Evolutionary conservation across 352 stramenopile genomes (phyloP), one percentile per base, ranked within the genome.

Genomic region (Plasmopara viticola): DNA sequence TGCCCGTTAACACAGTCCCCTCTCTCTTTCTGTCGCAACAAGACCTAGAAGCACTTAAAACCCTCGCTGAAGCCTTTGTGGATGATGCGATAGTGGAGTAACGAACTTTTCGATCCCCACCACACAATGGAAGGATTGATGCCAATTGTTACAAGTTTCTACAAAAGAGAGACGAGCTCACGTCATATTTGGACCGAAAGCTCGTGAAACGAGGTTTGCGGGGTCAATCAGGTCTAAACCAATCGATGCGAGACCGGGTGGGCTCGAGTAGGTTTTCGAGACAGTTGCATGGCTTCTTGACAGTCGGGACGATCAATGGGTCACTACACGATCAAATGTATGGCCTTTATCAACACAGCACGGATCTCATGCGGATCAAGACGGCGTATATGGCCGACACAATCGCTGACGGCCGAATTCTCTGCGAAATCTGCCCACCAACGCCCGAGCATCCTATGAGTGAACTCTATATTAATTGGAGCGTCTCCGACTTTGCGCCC

Each of bases 51-150:
- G 63, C 66, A 29, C 62, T 84, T 29, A 62, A 58, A 5, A 55
- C 56, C 14, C 44, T 80, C 39, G 70, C 61, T 0, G 44, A 58
- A 25, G 54, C 61, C 2, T 71, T 86, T 33, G 60, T 87, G 15
- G 56, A 65, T 40, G 67, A 81, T 13, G 64, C 72, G 0, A 30
- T 86, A 34, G 41, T 51, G n/a, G 59, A 84, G 41, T 86, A 84
- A 55, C 57, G 66, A 8, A 52, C 62, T 18, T 77, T 78, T 18
- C 64, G 76, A 12, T 29, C 6, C 13, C 40, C 61, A 12, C 38
- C 49, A 4, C 48, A 70, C 34, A 38, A 69, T n/a, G 59, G 62
- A 18, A 38, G 63, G 5, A 51, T 87, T n/a, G 70, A 84, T 41
- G 43, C 59, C 9, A 39, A 9, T 17, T 65, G 64, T 14, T 87